Percentiles rank a stretch among this genome's conserved stretches.
Conservation (phyloP, 768 basidiomycete genomes). For the Phallus indusiatus region DNA sequence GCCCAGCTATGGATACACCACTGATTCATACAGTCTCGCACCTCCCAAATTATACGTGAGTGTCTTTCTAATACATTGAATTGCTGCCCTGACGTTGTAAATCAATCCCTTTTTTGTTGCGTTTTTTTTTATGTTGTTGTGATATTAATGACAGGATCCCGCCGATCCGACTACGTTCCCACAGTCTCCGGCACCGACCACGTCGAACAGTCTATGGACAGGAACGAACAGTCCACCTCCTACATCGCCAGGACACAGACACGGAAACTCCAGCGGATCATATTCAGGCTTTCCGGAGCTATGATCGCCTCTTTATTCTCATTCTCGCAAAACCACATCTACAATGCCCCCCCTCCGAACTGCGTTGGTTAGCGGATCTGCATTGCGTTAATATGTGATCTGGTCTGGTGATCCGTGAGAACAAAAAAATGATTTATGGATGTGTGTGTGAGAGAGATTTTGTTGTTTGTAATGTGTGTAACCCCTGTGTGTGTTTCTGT, state of each 20-base stretch:
- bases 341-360: too few relatives aligned
- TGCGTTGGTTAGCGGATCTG: too few relatives aligned
- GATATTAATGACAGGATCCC: background rate
- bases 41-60: slow-evolving; percentile 1
- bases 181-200: background rate
- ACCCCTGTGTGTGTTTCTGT: too few relatives aligned
- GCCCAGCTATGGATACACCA: background rate
- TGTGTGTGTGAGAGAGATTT: too few relatives aligned
- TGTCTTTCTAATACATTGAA: background rate
- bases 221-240: background rate
- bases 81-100: too few relatives aligned
- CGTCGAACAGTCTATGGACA: background rate
- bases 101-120: background rate
- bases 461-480: too few relatives aligned
- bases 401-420: too few relatives aligned
- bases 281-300: background rate
- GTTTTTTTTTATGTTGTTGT: background rate
- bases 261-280: background rate
- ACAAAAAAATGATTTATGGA: too few relatives aligned
- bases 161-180: slow-evolving; percentile 4
- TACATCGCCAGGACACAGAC: background rate
- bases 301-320: too few relatives aligned
- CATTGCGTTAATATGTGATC: too few relatives aligned
- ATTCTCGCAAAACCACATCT: too few relatives aligned
- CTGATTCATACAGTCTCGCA: background rate